Base-by-base conservation (phyloP, 2,329 filamentous ascomycete species). In the Colletotrichum sp. region DNA sequence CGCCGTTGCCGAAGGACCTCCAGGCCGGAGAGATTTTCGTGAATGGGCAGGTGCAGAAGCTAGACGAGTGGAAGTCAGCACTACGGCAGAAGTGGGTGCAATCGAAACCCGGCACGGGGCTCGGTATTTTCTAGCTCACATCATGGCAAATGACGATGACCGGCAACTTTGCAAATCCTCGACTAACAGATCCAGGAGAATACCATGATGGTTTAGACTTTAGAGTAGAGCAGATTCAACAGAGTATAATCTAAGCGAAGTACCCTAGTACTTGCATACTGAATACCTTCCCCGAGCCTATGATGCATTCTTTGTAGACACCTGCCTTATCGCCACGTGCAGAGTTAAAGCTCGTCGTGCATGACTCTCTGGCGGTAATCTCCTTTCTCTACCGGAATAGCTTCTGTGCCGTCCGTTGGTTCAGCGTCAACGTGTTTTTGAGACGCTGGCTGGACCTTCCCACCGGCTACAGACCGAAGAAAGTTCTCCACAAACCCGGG, bases 11-110 rank as follows among this genome's bases (percentile, higher is more conserved):
- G n/a, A 80, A 75, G 52, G 77, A 81, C 4, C 66, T 87, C 26
- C 83, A 85, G 15, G 81, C 81, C 15, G 85, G 85, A 2, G 84
- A 87, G 79, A 85, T 87, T 34, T 67, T 86, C n/a, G 76, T 84
- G 3, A 79, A 82, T 64, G 84, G 82, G 0, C 71, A 80, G 30
- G 81, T 86, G 10, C 79, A 79, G 67, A 78, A 79, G 12, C 83
- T 86, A 70, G 78, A 73, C 0, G 82, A 84, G 60, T 87, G 85
- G 85, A 84, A 85, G 77, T 78, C 79, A 52, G 78, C 68, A 24
- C 62, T 87, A 55, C 79, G 82, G 74, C 77, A 80, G 76, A 80
- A 70, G 18, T 75, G 74, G 74, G 71, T 65, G 70, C 64, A 72
- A n/a, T 24, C 71, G 12, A 65, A 72, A 21, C 18, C 32, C 13